Base-by-base conservation (phyloP, 176 grass and related monocot genomes). In the Tillandsia fasciculata region DNA sequence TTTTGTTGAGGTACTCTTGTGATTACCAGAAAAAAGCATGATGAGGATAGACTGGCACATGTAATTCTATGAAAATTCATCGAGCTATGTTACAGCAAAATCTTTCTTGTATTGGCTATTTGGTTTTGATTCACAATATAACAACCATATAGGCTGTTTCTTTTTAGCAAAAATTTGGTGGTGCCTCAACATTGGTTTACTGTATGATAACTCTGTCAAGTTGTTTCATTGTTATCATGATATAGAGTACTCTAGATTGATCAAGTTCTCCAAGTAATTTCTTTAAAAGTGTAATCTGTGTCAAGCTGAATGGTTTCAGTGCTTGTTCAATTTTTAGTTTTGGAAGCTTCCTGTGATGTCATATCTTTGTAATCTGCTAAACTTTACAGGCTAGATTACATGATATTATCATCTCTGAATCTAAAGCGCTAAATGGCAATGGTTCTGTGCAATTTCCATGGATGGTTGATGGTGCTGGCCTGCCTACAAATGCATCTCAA, bases 381-480 rank as follows among this genome's bases (percentile, higher is more conserved):
- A 66, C 63, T 57, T 51, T 75, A 53, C 79, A 96, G 92, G 81
- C 73, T 85, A 79, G 53, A 42, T 79, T 96, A 72, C 81, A 91
- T 70, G 76, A 96, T 51, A 89, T 92, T 61, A 89, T 96, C 56
- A 70, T 69, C 52, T 91, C 79, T 66, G 75, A 77, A 77, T 82
- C 72, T 71, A 89, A 87, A 76, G 29, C 75, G 63, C 58, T 76
- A 78, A 80, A 75, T 69, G 74, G 63, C 68, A 85, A 74, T 75
- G 74, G 70, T 52, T 64, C 52, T 74, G 66, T 81, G 11, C 74
- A 80, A 64, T 81, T 73, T 63, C 92, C 92, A 72, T 96, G 92
- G 92, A 96, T 91, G 92, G 73, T 96, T 82, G 92, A 91, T 86
- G 88, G 88, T 72, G 92, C 88, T 80, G 74, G 79, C 72, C 80